These are phyloP conservation scores for Thuja plicata DNA, from an alignment of 83 land plant genomes.

Conservation along the genomic window DNA sequence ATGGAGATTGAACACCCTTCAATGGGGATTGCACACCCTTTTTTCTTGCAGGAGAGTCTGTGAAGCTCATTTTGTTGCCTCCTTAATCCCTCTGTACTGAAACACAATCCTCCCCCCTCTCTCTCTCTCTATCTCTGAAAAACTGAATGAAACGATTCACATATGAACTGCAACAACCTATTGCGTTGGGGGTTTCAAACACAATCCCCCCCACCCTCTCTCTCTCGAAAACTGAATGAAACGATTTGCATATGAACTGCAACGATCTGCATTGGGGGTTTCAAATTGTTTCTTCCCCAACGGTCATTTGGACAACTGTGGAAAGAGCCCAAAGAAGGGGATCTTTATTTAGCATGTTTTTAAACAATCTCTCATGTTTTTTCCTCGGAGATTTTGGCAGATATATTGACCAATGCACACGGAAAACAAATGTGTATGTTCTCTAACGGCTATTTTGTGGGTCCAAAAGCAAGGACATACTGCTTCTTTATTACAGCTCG, in stretches of 20 bases:
- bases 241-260: not conserved
- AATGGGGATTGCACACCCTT: constrained; percentile 2
- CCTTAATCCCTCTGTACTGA: not conserved
- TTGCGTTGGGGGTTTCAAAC: not conserved
- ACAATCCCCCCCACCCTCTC: not conserved
- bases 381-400: not conserved
- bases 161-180: not conserved
- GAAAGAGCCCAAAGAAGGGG: not conserved
- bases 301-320: constrained; percentile 10
- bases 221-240: not conserved
- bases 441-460: constrained; percentile 3
- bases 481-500: not conserved
- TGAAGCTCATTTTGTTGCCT: constrained; percentile 1
- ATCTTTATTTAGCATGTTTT: not conserved
- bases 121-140: not conserved
- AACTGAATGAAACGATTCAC: not conserved
- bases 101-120: not conserved
- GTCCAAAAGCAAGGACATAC: not conserved
- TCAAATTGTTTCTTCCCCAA: not conserved
- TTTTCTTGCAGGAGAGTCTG: constrained; percentile 4
- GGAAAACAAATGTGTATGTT: not conserved
- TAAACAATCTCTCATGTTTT: not conserved
- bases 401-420: not conserved
- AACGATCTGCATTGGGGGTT: not conserved
- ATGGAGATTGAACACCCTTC: constrained; percentile 5